phyloP scores from a whole-genome alignment of 176 grass and related monocot species.

The Phragmites australis region DNA sequence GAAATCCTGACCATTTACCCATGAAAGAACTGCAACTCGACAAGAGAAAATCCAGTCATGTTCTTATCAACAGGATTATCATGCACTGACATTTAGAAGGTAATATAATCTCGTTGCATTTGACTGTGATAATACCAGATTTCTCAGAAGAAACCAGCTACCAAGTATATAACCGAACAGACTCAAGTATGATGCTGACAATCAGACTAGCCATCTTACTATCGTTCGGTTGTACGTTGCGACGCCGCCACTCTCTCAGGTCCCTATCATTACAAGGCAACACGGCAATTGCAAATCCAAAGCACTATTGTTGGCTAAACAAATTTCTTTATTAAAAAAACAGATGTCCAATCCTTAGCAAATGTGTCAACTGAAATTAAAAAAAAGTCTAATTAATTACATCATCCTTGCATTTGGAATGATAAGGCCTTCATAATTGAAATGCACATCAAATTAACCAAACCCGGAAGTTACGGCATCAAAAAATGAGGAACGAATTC shows the following conservation, averaged over 20 bases:
- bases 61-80: not conserved
- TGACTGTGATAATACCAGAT: not conserved
- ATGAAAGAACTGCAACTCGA: conserved; percentile 52
- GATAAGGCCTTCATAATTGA: not conserved
- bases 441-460: not conserved
- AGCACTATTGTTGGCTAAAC: not conserved
- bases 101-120: not conserved
- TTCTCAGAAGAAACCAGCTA: not conserved
- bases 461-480: not conserved
- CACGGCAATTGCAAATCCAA: not conserved
- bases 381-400: not conserved
- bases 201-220: not conserved
- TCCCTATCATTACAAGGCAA: not conserved
- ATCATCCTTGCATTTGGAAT: not conserved
- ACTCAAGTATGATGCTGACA: not conserved
- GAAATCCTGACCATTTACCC: conserved; percentile 49
- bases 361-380: not conserved
- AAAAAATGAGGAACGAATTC: not conserved
- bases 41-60: not conserved
- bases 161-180: not conserved
- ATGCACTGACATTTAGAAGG: not conserved
- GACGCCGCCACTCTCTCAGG: not conserved
- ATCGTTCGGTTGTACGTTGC: not conserved
- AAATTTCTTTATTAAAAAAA: not conserved
- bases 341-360: not conserved